Evolutionary conservation across 495 filamentous ascomycete species (phyloP).

Genomic region (Recurvomyces mirabilis): DNA sequence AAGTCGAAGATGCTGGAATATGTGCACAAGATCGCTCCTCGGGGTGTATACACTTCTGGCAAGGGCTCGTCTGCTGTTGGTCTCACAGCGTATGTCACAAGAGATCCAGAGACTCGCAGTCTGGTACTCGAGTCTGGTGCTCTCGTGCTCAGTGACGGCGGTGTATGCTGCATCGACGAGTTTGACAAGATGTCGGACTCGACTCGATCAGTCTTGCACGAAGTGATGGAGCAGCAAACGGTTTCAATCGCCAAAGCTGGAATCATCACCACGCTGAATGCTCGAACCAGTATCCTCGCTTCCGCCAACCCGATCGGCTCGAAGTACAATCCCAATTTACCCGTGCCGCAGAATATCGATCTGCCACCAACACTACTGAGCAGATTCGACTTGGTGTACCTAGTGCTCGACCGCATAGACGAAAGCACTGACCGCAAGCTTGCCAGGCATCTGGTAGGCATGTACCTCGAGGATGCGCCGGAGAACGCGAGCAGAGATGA

Average conservation of each 20-base stretch:
- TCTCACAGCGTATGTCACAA: slow-evolving; percentile 95
- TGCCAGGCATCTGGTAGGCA: slow-evolving; percentile 83
- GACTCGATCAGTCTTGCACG: slow-evolving; percentile 89
- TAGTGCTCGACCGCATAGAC: slow-evolving; percentile 86
- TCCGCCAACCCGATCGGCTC: slow-evolving; percentile 97
- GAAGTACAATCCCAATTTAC: slow-evolving; percentile 90
- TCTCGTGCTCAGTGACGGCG: slow-evolving; percentile 87
- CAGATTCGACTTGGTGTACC: slow-evolving; percentile 92
- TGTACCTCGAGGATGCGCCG: slow-evolving; percentile 93
- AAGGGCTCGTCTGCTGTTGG: slow-evolving; percentile 96
- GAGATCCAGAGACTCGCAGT: slow-evolving; percentile 87
- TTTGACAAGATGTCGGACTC: slow-evolving; percentile 99
- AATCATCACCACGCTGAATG: slow-evolving; percentile 97
- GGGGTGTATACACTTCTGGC: slow-evolving; percentile 93
- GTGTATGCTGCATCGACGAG: slow-evolving; percentile 97
- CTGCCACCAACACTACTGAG: slow-evolving; percentile 89
- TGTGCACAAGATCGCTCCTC: slow-evolving; percentile 92
- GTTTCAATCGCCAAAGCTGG: slow-evolving; percentile 97
- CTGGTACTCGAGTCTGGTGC: slow-evolving; percentile 95
- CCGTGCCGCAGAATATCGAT: slow-evolving; percentile 96
- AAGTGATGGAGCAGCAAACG: slow-evolving; percentile 99
- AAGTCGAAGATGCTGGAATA: slow-evolving; percentile 93
- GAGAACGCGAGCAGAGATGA: slow-evolving; percentile 68
- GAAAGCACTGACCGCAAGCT: slow-evolving; percentile 78
- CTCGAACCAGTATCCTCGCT: slow-evolving; percentile 83